Percentiles rank a stretch among this genome's conserved stretches.
Evolutionary conservation across 2,329 filamentous ascomycete species (phyloP).

Genomic region (Colletotrichum sp.): DNA sequence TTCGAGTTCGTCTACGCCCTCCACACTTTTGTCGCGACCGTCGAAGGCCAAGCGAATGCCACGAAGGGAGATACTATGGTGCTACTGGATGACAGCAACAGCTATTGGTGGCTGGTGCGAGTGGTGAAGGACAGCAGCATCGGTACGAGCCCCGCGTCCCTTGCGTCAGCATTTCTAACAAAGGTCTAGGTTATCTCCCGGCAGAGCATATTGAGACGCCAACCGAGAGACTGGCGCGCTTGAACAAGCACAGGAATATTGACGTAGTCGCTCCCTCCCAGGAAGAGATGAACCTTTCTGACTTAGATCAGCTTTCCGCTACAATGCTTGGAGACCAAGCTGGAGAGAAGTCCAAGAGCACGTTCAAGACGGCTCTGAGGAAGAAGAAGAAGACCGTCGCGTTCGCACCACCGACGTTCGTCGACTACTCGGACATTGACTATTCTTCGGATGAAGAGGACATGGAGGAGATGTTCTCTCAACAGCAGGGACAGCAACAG

Average conservation of each 20-base stretch:
- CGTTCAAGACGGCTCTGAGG: slow-evolving; percentile 83
- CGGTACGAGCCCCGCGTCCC: slow-evolving; percentile 44
- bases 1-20: slow-evolving; percentile 99
- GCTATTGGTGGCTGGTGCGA: slow-evolving; percentile 98
- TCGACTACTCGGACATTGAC: slow-evolving; percentile 86
- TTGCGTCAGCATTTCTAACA: slow-evolving; percentile 23
- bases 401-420: slow-evolving; percentile 84
- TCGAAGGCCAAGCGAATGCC: slow-evolving; percentile 97
- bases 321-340: slow-evolving; percentile 68
- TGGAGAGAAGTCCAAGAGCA: slow-evolving; percentile 77
- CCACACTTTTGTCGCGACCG: slow-evolving; percentile 96
- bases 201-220: slow-evolving; percentile 99
- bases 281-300: slow-evolving; percentile 25
- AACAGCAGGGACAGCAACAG: slow-evolving; percentile 35
- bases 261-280: slow-evolving; percentile 67
- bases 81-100: slow-evolving; percentile 96
- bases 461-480: slow-evolving; percentile 49
- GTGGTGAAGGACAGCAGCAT: slow-evolving; percentile 99
- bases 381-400: slow-evolving; percentile 86
- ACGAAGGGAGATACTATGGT: slow-evolving; percentile 99
- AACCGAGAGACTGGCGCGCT: slow-evolving; percentile 86
- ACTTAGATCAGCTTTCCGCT: slow-evolving; percentile 58
- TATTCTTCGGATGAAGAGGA: slow-evolving; percentile 82
- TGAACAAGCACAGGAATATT: slow-evolving; percentile 98
- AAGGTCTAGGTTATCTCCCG: slow-evolving; percentile 79